Conservation (phyloP, 352 stramenopile species). For the Phytophthora ohioensis region DNA sequence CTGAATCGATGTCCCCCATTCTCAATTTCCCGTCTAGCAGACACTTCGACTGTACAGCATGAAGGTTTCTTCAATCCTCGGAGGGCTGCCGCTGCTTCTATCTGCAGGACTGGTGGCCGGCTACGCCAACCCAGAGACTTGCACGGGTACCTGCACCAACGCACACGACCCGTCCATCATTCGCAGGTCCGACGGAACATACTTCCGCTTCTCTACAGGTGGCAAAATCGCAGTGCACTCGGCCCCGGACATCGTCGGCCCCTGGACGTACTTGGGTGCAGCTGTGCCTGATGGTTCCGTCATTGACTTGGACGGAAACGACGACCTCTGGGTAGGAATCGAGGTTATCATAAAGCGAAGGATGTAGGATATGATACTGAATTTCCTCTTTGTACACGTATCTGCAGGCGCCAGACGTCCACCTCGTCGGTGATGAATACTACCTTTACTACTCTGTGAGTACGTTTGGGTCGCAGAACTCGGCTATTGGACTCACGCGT, state of each 20-base stretch:
- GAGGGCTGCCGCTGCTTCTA: constrained; percentile 26
- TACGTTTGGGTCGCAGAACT: constrained; percentile 52
- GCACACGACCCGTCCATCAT: constrained; percentile 62
- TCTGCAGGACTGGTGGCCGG: constrained; percentile 7
- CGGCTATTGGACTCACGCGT: constrained; percentile 44
- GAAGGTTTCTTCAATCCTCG: constrained; percentile 17
- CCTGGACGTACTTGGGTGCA: constrained; percentile 55
- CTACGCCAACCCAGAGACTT: constrained; percentile 34
- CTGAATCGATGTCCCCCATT: constrained; percentile 11
- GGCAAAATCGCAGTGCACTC: constrained; percentile 56
- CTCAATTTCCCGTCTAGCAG: constrained; percentile 11
- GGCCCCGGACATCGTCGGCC: constrained; percentile 44
- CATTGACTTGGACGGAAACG: constrained; percentile 52
- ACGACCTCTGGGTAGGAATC: constrained; percentile 47
- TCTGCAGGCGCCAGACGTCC: constrained; percentile 47
- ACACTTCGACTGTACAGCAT: constrained; percentile 5
- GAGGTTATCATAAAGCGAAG: neutral
- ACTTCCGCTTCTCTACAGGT: constrained; percentile 67
- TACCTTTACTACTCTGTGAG: constrained; percentile 70
- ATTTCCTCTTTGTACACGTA: neutral
- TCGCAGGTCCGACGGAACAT: constrained; percentile 51
- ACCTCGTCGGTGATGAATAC: constrained; percentile 50
- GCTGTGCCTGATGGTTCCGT: constrained; percentile 47
- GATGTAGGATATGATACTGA: neutral
- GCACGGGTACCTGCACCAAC: constrained; percentile 45